Base-by-base conservation (phyloP, 2,329 filamentous ascomycete species). In the Verticillium longisporum region DNA sequence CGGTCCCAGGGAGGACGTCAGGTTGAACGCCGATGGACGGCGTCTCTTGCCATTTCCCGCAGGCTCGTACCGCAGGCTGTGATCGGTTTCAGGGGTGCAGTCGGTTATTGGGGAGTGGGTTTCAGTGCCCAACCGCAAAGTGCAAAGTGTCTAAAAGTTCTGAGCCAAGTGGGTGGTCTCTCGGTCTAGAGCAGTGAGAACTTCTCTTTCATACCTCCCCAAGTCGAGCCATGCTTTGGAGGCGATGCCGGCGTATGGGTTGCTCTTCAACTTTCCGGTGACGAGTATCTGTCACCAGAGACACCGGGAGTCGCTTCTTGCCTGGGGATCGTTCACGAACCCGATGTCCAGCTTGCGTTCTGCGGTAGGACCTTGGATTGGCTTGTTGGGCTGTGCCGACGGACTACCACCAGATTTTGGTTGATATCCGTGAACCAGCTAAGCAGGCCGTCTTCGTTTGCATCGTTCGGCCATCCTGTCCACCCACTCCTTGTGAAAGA, bases 271-370 rank as follows among this genome's bases (percentile, higher is more conserved):
- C 67, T 80, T 76, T 63, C 78, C 74, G 4, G 74, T 72, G 36
- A 82, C 67, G 5, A 81, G 70, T 57, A 83, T 76, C 55, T 79
- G 71, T 6, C 69, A 73, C 77, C 69, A 80, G 62, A 71, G 66
- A 62, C 60, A 74, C 66, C 64, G 57, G 31, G 64, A 66, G 56
- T 71, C 63, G 56, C 72, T 70, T 36, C 61, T 31, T 36, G 67
- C 69, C 3, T 66, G 55, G 7, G 63, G 45, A 26, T 70, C 61
- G 36, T 71, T 66, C 3, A 76, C 69, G 33, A 80, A 73, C 53
- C 71, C 69, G 53, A 74, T 54, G 32, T 73, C 71, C 34, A 73
- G 36, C 55, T 66, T 70, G 1, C 67, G 68, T 54, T 66, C 59
- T 2, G 57, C 68, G 1, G 45, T 63, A 34, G 68, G 71, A 32